Evolutionary conservation across 768 basidiomycete genomes (phyloP), one percentile per base, ranked within the genome.

Genomic region (Heimioporus sp.): DNA sequence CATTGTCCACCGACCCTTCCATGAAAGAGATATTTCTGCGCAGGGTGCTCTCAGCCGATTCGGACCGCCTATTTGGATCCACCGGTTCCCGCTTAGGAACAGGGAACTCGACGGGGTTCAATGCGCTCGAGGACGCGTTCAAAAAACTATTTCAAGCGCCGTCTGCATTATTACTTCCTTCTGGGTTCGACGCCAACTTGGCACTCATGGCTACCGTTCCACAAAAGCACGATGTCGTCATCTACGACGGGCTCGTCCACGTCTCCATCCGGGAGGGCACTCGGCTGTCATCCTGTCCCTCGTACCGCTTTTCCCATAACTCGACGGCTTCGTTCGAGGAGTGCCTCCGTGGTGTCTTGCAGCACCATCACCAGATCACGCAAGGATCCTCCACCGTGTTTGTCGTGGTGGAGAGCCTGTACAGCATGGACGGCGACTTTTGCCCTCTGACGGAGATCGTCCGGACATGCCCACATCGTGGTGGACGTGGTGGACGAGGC

Each of bases 351-450:
- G 12, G 13, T 10, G 42, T 58, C 11, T 59, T 74, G 12, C 56
- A 66, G 30, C 49, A 63, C n/a, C 54, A 59, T 20, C 57, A 58
- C 7, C 53, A 50, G 32, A 57, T 70, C 28, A 50, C 35, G 17
- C 51, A 36, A 1, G 72, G 72, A 0, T 58, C 63, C 24, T 52
- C 53, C 38, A 71, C 57, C 37, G 60, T 82, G 8, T 83, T 80
- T 57, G 56, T 85, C n/a, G 71, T 76, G 0, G 66, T 83, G 11
- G 83, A 84, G 66, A 73, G 72, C 9, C 63, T 83, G 15, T 83
- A 85, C 62, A 80, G 79, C 52, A 83, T 84, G 81, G 80, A 83
- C 41, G 83, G 82, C 6, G 77, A 80, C 54, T 70, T 82, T 32
- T 70, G 72, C 3, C 80, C 80, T 5, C 61, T 85, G 10, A 53